Conservation (phyloP, 352 stramenopile genomes). For the Peronospora tabacina region DNA sequence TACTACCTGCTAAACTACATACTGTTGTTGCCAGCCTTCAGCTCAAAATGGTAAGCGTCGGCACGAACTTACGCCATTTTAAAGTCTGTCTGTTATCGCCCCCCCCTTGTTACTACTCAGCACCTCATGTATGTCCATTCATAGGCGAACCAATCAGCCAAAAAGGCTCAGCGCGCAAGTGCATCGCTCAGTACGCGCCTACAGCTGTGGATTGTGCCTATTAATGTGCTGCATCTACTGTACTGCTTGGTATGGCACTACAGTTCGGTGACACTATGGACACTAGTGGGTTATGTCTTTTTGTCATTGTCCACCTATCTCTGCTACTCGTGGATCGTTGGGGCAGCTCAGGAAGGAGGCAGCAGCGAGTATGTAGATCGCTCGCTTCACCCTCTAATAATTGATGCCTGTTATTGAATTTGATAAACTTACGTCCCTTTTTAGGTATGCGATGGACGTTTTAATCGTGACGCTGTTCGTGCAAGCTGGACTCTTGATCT, state of each 20-base stretch:
- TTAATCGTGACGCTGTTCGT: constrained; percentile 77
- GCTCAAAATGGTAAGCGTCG: too few relatives aligned
- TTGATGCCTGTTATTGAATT: constrained; percentile 10
- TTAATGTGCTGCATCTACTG: constrained; percentile 75
- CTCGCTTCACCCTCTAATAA: constrained; percentile 5
- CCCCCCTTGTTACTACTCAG: background rate
- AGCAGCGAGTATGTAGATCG: constrained; percentile 55
- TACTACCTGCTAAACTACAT: too few relatives aligned
- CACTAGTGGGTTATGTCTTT: constrained; percentile 57
- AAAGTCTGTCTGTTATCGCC: background rate
- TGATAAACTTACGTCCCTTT: constrained; percentile 16
- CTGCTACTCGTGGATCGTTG: constrained; percentile 76
- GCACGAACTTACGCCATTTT: too few relatives aligned
- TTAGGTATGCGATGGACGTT: constrained; percentile 79
- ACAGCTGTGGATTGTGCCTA: constrained; percentile 72
- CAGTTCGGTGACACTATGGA: constrained; percentile 57
- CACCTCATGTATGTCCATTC: background rate
- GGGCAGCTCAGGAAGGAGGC: constrained; percentile 65
- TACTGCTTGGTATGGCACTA: constrained; percentile 75
- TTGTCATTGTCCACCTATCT: constrained; percentile 60
- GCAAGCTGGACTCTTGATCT: constrained; percentile 64
- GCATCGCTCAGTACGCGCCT: constrained; percentile 61
- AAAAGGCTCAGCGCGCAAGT: constrained; percentile 72
- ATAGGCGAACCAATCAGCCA: constrained; percentile 78
- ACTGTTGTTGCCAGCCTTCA: too few relatives aligned